phyloP scores from a whole-genome alignment of 768 basidiomycete genomes.

The Lyophyllum decastes region DNA sequence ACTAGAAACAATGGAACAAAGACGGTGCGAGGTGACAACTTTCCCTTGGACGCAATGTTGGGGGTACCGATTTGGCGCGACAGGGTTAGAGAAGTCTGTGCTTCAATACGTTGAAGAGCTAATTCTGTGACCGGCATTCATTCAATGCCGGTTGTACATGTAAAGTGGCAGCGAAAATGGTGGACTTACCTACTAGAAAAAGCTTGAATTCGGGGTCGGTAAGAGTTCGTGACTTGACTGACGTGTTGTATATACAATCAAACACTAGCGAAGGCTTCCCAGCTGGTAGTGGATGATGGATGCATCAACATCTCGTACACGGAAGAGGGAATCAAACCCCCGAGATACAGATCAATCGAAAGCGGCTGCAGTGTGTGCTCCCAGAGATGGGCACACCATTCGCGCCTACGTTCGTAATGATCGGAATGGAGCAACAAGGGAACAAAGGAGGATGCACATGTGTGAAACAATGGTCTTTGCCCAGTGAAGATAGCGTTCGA shows the following conservation, averaged over 20 bases:
- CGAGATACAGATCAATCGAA: conserved; percentile 2
- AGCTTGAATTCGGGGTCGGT: conserved; percentile 66
- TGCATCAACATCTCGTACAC: neutral
- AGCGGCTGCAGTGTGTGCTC: neutral
- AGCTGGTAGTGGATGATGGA: conserved; percentile 37
- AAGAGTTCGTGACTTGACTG: conserved; percentile 58
- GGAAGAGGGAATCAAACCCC: neutral
- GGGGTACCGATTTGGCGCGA: conserved; percentile 73
- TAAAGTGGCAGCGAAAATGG: neutral
- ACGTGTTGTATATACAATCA: conserved; percentile 67
- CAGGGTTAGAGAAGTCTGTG: conserved; percentile 56
- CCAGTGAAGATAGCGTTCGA: neutral
- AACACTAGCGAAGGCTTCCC: conserved; percentile 72
- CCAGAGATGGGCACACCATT: conserved; percentile 1
- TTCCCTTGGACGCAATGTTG: conserved; percentile 80
- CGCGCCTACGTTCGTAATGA: neutral
- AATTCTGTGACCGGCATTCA: conserved; percentile 47
- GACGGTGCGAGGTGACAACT: conserved; percentile 56
- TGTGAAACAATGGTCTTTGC: conserved; percentile 11
- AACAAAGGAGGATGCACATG: neutral
- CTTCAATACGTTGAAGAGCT: conserved; percentile 67
- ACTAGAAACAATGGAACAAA: conserved; percentile 50
- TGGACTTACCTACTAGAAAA: conserved; percentile 64
- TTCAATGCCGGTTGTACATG: neutral
- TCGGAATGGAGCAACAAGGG: neutral